phyloP scores from a whole-genome alignment of 1,284 basidiomycete species.

The Pseudozyma sp. region DNA sequence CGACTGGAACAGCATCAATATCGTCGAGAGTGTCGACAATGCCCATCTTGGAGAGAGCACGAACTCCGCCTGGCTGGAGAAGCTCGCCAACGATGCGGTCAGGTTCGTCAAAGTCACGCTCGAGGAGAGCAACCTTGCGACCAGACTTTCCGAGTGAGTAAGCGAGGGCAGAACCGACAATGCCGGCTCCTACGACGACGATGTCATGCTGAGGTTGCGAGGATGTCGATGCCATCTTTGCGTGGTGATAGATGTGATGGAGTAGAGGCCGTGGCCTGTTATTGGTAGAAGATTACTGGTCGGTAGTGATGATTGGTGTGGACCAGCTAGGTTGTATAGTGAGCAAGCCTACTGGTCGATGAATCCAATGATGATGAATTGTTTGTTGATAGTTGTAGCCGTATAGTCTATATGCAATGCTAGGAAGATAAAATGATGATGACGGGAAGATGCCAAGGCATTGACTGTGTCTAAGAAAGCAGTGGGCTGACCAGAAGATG shows the following conservation, averaged over 20 bases:
- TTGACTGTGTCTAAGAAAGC: background rate
- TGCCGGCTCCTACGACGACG: conserved; percentile 66
- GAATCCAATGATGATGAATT: background rate
- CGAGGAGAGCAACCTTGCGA: conserved; percentile 71
- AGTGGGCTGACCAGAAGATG: conserved; percentile 3
- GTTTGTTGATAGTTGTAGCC: background rate
- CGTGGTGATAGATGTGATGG: background rate
- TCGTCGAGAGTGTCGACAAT: conserved; percentile 79
- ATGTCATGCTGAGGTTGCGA: conserved; percentile 41
- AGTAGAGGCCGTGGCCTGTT: background rate
- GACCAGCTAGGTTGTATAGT: conserved; percentile 27
- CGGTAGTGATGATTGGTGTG: background rate
- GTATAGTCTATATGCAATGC: background rate
- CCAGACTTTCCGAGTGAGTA: conserved; percentile 64
- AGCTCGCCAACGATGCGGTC: conserved; percentile 98
- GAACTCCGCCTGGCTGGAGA: conserved; percentile 91
- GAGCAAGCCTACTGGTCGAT: conserved; percentile 24
- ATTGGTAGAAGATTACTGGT: background rate
- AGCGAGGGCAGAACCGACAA: conserved; percentile 65
- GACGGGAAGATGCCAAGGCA: background rate
- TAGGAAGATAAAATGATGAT: background rate
- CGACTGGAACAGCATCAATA: conserved; percentile 86
- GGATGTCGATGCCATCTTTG: conserved; percentile 9
- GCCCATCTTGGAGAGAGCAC: conserved; percentile 81
- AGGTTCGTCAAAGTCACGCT: conserved; percentile 85